phyloP scores from a whole-genome alignment of 2,329 filamentous ascomycete genomes.

The Monosporascus sp. region DNA sequence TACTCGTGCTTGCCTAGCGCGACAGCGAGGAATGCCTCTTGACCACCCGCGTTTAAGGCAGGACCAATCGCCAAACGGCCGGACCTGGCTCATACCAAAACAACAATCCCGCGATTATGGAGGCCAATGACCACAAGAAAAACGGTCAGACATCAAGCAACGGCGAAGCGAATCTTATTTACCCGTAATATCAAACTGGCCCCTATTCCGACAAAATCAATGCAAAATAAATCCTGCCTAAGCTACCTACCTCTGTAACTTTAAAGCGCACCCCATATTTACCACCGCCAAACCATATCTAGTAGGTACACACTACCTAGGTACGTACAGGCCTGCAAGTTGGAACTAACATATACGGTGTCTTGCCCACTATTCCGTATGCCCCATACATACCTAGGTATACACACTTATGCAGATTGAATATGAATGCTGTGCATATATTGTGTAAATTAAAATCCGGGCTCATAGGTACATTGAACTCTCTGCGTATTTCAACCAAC shows the following conservation, averaged over 20 bases:
- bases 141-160: background rate
- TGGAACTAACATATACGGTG: background rate
- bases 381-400: no score
- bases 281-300: no score
- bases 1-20: slow-evolving; percentile 7
- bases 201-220: background rate
- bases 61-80: slow-evolving; percentile 12
- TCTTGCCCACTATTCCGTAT: background rate
- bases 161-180: background rate
- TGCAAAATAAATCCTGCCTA: background rate
- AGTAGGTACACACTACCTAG: background rate
- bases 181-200: background rate
- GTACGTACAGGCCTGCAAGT: background rate
- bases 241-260: background rate
- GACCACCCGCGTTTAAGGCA: slow-evolving; percentile 1
- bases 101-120: slow-evolving; percentile 19
- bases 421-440: no score
- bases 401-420: no score
- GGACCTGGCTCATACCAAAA: slow-evolving; percentile 14
- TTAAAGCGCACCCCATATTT: background rate
- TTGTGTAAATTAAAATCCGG: no score
- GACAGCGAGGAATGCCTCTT: slow-evolving; percentile 16
- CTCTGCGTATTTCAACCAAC: no score
- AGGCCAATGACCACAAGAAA: slow-evolving; percentile 17
- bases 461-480: no score